A percentile compares a stretch with the other conserved stretches of the same genome.
phyloP scores from a whole-genome alignment of 495 filamentous ascomycete species.

The Penicillium maclennaniae region DNA sequence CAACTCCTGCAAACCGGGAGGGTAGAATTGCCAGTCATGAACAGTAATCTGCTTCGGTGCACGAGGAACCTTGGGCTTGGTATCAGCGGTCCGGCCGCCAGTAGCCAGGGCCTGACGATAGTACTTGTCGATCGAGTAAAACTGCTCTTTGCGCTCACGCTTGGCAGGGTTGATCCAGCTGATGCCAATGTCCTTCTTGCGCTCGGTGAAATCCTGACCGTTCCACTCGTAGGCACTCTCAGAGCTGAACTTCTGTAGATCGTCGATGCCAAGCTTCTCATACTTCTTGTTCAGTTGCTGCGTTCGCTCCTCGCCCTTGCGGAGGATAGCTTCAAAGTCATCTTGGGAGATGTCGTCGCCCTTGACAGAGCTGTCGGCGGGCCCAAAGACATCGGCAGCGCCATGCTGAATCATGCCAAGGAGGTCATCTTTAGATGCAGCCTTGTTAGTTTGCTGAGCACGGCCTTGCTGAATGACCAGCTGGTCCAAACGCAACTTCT shows the following conservation, averaged over 20 bases:
- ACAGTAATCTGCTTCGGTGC: conserved; percentile 89
- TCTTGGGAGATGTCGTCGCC: conserved; percentile 69
- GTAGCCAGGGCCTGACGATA: conserved; percentile 89
- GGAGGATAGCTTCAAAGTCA: conserved; percentile 84
- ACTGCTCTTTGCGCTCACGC: conserved; percentile 96
- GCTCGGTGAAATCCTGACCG: conserved; percentile 83
- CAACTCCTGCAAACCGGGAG: conserved; percentile 71
- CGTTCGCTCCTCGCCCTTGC: conserved; percentile 84
- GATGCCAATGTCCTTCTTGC: conserved; percentile 90
- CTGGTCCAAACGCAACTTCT: conserved; percentile 95
- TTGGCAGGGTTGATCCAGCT: conserved; percentile 99
- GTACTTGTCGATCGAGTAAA: conserved; percentile 98
- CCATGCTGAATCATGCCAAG: conserved; percentile 98
- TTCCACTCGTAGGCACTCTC: conserved; percentile 99
- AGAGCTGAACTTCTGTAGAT: conserved; percentile 94
- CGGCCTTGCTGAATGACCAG: conserved; percentile 99
- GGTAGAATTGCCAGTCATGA: conserved; percentile 98
- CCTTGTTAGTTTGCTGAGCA: conserved; percentile 83
- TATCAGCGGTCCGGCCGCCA: conserved; percentile 76
- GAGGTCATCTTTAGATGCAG: conserved; percentile 91
- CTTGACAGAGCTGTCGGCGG: conserved; percentile 51
- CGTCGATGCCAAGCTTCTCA: conserved; percentile 96
- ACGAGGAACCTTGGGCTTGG: conserved; percentile 92
- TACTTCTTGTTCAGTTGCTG: conserved; percentile 87
- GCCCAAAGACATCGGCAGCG: conserved; percentile 85